Percentiles rank a stretch among this genome's conserved stretches.
These are phyloP conservation scores for Thelonectria olida DNA, from an alignment of 2,329 filamentous ascomycete species.

Conservation along the genomic window DNA sequence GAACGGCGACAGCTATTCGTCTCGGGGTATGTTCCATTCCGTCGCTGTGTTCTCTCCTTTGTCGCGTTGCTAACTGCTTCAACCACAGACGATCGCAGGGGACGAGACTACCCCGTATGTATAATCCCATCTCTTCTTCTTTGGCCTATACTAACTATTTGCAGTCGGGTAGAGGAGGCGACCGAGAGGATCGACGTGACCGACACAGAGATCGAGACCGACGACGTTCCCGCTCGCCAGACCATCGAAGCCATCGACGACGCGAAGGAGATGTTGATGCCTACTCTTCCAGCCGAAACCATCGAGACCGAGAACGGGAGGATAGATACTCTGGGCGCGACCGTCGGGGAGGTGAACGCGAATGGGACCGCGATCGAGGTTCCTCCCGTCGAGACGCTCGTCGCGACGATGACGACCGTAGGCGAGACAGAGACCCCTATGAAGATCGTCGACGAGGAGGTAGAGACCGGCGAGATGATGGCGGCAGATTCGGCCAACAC, in stretches of 20 bases:
- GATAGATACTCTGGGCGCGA: constrained; percentile 84
- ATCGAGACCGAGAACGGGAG: constrained; percentile 92
- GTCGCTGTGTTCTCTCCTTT: constrained; percentile 26
- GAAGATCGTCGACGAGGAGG: constrained; percentile 63
- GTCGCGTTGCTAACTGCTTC: constrained; percentile 43
- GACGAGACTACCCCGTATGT: constrained; percentile 65
- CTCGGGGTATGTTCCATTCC: constrained; percentile 70
- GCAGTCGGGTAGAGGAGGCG: constrained; percentile 42
- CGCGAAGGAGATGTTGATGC: constrained; percentile 84
- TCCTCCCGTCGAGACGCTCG: constrained; percentile 68
- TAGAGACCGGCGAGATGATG: constrained; percentile 52
- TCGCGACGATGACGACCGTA: constrained; percentile 71
- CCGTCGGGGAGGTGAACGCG: constrained; percentile 74
- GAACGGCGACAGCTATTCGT: constrained; percentile 87
- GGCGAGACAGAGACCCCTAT: constrained; percentile 65
- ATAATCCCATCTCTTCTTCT: background rate
- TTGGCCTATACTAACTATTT: constrained; percentile 28
- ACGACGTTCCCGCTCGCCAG: constrained; percentile 87
- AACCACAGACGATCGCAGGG: constrained; percentile 58
- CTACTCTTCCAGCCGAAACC: constrained; percentile 92
- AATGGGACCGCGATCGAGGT: constrained; percentile 78
- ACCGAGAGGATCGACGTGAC: constrained; percentile 43
- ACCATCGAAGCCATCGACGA: constrained; percentile 72
- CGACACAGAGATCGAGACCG: constrained; percentile 51
- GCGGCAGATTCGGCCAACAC: constrained; percentile 49